These are phyloP conservation scores for Phoma sp. DNA, from an alignment of 2,329 filamentous ascomycete genomes.

Conservation along the genomic window DNA sequence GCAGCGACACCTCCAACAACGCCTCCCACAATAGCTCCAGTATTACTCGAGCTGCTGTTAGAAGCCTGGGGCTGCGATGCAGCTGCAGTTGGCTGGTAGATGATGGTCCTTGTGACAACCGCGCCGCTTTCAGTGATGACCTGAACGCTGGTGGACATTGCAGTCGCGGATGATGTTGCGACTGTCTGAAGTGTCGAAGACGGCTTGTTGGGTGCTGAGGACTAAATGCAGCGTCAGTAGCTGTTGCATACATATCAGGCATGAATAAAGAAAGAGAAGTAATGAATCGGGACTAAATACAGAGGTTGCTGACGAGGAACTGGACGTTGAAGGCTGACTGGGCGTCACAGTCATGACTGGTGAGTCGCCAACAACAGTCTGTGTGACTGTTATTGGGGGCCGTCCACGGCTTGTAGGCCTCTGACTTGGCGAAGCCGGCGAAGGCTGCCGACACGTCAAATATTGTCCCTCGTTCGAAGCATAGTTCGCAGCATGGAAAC, in stretches of 20 bases:
- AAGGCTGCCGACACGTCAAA: constrained; percentile 46
- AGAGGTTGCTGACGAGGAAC: constrained; percentile 19
- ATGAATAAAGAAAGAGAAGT: constrained; percentile 7
- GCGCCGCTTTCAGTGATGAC: constrained; percentile 53
- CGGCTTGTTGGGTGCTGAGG: constrained; percentile 3
- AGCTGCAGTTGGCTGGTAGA: constrained; percentile 38
- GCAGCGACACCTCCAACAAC: constrained; percentile 49
- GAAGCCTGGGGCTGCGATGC: background rate
- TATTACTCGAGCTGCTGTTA: constrained; percentile 31
- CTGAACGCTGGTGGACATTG: constrained; percentile 36
- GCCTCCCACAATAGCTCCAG: constrained; percentile 54
- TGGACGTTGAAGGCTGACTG: constrained; percentile 5
- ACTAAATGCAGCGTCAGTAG: background rate
- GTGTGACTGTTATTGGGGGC: constrained; percentile 33
- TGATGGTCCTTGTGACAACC: constrained; percentile 53
- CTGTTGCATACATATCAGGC: background rate
- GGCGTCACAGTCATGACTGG: constrained; percentile 23
- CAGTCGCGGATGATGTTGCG: constrained; percentile 3
- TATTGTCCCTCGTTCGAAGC: constrained; percentile 16
- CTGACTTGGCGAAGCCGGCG: constrained; percentile 38
- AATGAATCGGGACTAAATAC: constrained; percentile 20
- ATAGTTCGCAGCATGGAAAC: background rate
- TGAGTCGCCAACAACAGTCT: constrained; percentile 33
- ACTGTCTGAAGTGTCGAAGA: constrained; percentile 27
- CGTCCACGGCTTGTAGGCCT: constrained; percentile 28